Percentiles rank a stretch among this genome's conserved stretches.
These are phyloP conservation scores for Hordeum pubiflorum DNA, from an alignment of 202 grass and related monocot species.

Conservation along the genomic window DNA sequence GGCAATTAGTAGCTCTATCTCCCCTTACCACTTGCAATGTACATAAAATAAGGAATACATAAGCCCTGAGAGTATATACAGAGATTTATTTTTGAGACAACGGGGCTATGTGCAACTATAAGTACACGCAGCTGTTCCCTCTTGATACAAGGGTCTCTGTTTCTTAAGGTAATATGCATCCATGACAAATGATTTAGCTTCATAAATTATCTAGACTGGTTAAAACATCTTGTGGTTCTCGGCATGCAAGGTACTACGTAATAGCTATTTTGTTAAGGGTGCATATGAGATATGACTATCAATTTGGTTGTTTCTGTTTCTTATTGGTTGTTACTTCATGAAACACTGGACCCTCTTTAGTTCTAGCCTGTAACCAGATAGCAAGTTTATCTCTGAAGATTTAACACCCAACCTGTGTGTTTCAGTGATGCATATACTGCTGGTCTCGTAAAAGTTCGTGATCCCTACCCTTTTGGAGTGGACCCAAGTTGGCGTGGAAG, in stretches of 20 bases:
- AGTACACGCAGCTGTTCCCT: not conserved
- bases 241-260: not conserved
- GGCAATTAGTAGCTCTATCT: not conserved
- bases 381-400: conserved; percentile 16
- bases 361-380: not conserved
- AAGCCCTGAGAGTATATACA: not conserved
- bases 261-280: not conserved
- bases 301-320: conserved; percentile 15
- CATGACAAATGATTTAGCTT: not conserved
- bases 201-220: not conserved
- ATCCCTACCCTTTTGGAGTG: conserved; percentile 96
- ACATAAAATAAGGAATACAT: not conserved
- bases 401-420: conserved; percentile 16
- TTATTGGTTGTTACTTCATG: conserved; percentile 3
- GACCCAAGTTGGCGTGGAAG: conserved; percentile 97
- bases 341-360: not conserved
- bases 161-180: not conserved
- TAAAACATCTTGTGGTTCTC: not conserved
- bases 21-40: not conserved
- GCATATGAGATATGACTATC: not conserved
- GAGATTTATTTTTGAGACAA: not conserved
- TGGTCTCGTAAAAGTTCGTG: conserved; percentile 80
- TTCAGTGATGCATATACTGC: conserved; percentile 72
- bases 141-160: not conserved
- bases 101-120: not conserved